Evolutionary conservation across 495 filamentous ascomycete species (phyloP).

Genomic region (Lineolata rhizophorae): DNA sequence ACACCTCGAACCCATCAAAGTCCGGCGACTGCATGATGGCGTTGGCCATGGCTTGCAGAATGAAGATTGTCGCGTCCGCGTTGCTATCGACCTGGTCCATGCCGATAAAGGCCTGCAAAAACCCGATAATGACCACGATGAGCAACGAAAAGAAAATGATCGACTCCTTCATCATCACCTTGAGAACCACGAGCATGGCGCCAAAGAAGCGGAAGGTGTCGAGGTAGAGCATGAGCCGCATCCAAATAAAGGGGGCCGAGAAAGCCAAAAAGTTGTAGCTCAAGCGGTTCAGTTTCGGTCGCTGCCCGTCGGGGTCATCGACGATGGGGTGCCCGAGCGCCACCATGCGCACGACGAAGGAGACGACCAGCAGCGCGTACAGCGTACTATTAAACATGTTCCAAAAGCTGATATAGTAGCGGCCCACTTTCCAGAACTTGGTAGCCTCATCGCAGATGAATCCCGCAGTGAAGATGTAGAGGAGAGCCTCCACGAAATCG

Average conservation of each 20-base stretch:
- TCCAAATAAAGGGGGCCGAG: constrained; percentile 91
- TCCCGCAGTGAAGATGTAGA: constrained; percentile 83
- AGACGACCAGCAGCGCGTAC: constrained; percentile 53
- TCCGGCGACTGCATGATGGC: constrained; percentile 77
- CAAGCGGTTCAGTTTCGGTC: constrained; percentile 50
- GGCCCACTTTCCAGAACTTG: constrained; percentile 85
- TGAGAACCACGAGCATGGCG: constrained; percentile 87
- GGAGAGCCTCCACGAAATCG: constrained; percentile 60
- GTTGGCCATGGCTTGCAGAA: constrained; percentile 78
- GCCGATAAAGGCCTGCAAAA: constrained; percentile 88
- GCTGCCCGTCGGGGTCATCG: constrained; percentile 15
- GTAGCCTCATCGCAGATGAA: constrained; percentile 70
- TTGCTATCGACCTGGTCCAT: constrained; percentile 64
- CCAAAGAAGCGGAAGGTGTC: constrained; percentile 91
- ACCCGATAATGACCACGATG: constrained; percentile 64
- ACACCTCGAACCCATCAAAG: constrained; percentile 68
- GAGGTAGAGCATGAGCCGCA: constrained; percentile 74
- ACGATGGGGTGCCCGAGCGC: constrained; percentile 39
- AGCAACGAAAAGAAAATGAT: constrained; percentile 96
- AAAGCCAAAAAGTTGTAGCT: constrained; percentile 88
- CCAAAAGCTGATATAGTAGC: constrained; percentile 83
- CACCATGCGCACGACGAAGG: constrained; percentile 54
- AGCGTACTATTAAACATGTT: constrained; percentile 76
- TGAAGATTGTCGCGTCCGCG: constrained; percentile 38
- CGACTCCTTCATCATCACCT: constrained; percentile 98